Evolutionary conservation across 257 asterid genomes (phyloP).

Genomic region (Solanum ahanhuiri): DNA sequence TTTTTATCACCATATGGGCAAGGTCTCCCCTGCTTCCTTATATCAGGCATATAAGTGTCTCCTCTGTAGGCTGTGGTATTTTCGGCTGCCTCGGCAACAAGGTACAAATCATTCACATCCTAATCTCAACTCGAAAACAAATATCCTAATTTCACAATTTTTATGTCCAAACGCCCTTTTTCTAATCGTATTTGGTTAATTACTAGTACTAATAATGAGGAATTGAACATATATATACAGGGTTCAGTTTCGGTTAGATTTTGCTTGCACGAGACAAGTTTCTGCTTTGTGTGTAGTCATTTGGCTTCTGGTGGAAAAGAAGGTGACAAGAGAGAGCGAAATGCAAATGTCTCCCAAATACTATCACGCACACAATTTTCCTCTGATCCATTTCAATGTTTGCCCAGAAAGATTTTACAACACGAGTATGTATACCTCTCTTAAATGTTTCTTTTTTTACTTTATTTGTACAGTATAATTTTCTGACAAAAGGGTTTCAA

Average conservation of each 20-base stretch:
- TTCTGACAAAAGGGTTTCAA: neutral
- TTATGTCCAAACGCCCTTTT: neutral
- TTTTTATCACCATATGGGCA: constrained; percentile 47
- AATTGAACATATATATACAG: constrained; percentile 12
- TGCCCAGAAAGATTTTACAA: constrained; percentile 50
- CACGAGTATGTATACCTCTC: constrained; percentile 36
- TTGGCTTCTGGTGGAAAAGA: constrained; percentile 35
- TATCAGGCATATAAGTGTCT: constrained; percentile 31
- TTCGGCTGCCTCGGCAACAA: constrained; percentile 51
- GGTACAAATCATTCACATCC: constrained; percentile 16
- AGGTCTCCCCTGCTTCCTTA: constrained; percentile 22
- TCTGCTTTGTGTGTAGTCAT: constrained; percentile 55
- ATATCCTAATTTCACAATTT: neutral
- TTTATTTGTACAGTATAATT: neutral
- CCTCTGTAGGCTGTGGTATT: constrained; percentile 52
- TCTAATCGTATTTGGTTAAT: neutral
- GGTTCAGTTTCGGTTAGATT: constrained; percentile 59
- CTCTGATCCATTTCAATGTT: constrained; percentile 19
- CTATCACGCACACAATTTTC: constrained; percentile 38
- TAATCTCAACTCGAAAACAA: neutral
- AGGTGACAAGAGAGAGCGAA: constrained; percentile 45
- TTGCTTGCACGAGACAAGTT: constrained; percentile 42
- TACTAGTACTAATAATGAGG: neutral
- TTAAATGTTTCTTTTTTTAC: neutral
- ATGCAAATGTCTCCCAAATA: constrained; percentile 36